Evolutionary conservation across 1,284 basidiomycete species (phyloP).

Genomic region (Lignosus rhinocerotis): DNA sequence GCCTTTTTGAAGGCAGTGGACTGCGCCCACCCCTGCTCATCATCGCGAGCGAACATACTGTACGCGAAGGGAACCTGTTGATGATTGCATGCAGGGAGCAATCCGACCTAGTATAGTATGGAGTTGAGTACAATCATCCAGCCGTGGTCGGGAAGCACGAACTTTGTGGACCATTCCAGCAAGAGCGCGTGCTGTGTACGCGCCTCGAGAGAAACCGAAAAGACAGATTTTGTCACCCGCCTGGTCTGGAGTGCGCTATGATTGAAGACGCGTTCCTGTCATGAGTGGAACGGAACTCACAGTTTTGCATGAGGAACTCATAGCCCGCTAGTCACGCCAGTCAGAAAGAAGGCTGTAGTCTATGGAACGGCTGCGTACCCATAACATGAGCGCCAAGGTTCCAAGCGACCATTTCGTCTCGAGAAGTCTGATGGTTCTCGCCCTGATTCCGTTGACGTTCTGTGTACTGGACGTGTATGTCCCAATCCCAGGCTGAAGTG

Average conservation of each 20-base stretch:
- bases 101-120: conserved; percentile 40
- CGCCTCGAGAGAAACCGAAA: conserved; percentile 69
- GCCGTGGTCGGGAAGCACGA: not conserved
- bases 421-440: conserved; percentile 41
- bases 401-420: conserved; percentile 58
- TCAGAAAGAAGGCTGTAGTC: not conserved
- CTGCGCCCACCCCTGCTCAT: conserved; percentile 35
- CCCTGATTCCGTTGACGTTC: conserved; percentile 41
- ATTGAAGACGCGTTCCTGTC: not conserved
- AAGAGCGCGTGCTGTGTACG: conserved; percentile 53
- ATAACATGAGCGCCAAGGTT: conserved; percentile 35
- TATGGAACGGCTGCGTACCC: not conserved
- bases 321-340: conserved; percentile 47
- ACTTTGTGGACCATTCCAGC: conserved; percentile 58
- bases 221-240: conserved; percentile 54
- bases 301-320: conserved; percentile 66
- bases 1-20: conserved; percentile 43
- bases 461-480: conserved; percentile 47
- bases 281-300: conserved; percentile 30
- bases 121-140: not conserved
- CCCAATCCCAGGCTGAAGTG: conserved; percentile 48
- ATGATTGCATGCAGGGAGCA: conserved; percentile 53
- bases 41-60: conserved; percentile 40
- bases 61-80: conserved; percentile 50
- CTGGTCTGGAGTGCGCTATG: conserved; percentile 30